These are phyloP conservation scores for Syncephalastrum contaminatum DNA, from an alignment of 371 early-diverging fungal species.

Conservation along the genomic window DNA sequence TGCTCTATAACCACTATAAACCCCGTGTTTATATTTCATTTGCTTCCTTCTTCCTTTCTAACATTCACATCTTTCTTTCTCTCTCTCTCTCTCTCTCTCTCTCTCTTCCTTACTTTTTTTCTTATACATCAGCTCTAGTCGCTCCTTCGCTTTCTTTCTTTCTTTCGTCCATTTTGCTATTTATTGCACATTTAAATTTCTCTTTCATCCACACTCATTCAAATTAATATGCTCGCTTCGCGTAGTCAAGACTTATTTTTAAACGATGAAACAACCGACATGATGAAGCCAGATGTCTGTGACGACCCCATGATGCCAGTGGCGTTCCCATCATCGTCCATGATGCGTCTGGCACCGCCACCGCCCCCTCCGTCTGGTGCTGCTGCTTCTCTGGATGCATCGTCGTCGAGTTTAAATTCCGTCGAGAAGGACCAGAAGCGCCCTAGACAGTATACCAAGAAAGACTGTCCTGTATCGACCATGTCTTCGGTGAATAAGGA, in stretches of 20 bases:
- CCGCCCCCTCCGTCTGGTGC: conserved; percentile 20
- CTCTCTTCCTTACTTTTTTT: neutral
- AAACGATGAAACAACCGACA: conserved; percentile 9
- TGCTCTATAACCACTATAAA: no score
- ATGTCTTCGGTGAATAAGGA: conserved; percentile 15
- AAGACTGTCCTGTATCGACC: conserved; percentile 4
- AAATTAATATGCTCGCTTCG: conserved; percentile 17
- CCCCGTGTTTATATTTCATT: no score
- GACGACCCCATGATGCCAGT: no score
- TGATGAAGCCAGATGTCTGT: no score
- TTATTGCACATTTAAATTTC: neutral
- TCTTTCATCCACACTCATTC: conserved; percentile 5
- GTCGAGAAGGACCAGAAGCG: conserved; percentile 16
- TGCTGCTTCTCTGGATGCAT: conserved; percentile 3
- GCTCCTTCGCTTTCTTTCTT: conserved; percentile 1
- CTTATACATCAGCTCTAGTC: conserved; percentile 4
- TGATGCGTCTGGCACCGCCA: no score
- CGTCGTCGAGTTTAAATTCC: conserved; percentile 19
- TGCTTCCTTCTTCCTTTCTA: no score
- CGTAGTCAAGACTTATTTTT: conserved; percentile 14
- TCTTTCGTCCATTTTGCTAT: conserved; percentile 1
- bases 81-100: neutral
- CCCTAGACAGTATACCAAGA: conserved; percentile 15
- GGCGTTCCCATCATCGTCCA: no score
- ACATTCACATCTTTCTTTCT: no score